phyloP scores from a whole-genome alignment of 2,329 filamentous ascomycete species.

The Fusarium drepaniforme region DNA sequence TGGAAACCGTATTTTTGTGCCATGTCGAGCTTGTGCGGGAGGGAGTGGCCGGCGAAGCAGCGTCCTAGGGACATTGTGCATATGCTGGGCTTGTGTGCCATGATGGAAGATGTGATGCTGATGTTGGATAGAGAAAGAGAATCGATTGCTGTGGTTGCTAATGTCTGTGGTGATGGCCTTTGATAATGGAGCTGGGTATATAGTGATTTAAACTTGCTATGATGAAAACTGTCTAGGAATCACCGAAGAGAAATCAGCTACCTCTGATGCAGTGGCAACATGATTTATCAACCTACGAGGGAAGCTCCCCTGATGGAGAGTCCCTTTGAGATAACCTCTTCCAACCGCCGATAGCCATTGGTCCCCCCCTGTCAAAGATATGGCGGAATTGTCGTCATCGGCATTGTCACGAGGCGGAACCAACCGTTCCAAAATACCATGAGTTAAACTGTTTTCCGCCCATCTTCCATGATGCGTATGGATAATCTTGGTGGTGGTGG shows the following conservation, averaged over 20 bases:
- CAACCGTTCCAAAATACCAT: constrained; percentile 14
- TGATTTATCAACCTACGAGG: constrained; percentile 21
- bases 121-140: not conserved
- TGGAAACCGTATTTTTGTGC: constrained; percentile 74
- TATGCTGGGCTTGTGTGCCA: constrained; percentile 74
- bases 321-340: constrained; percentile 5
- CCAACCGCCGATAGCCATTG: constrained; percentile 18
- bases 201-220: constrained; percentile 5
- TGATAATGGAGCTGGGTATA: not conserved
- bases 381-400: constrained; percentile 8
- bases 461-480: constrained; percentile 14
- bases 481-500: not conserved
- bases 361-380: constrained; percentile 1
- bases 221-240: not conserved
- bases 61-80: constrained; percentile 83
- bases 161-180: not conserved
- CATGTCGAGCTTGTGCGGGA: constrained; percentile 76
- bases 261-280: constrained; percentile 28
- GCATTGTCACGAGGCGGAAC: constrained; percentile 18
- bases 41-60: constrained; percentile 74
- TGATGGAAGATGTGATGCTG: constrained; percentile 37
- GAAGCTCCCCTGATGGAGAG: constrained; percentile 16
- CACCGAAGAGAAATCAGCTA: not conserved
- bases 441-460: constrained; percentile 8
- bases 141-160: not conserved